Base-by-base conservation (phyloP, 208 protist genomes). In the Histomonas meleagridis region DNA sequence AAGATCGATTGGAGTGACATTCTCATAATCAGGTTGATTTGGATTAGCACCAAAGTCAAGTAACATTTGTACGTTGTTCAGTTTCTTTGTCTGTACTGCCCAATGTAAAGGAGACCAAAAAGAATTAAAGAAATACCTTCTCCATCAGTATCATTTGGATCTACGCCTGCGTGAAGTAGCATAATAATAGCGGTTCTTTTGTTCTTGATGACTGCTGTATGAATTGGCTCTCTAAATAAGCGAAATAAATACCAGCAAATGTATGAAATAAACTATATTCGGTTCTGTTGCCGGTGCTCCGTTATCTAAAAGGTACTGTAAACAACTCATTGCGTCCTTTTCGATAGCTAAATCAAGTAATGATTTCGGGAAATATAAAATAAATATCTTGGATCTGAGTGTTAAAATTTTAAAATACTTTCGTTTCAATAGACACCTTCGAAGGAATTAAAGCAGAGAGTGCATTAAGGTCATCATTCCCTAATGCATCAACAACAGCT, bases 91-190 rank as follows among this genome's bases (percentile, higher is more conserved):
- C 40, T 79, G 70, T 21, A 79, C 70, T 48, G 70, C 70, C 70
- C 70, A 79, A 79, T 79, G 70, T n/a, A 79, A 23, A 51, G 70
- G 40, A 28, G 70, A 49, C n/a, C 16, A 79, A n/a, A n/a, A n/a
- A n/a, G n/a, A n/a, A n/a, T n/a, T n/a, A n/a, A n/a, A n/a, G n/a
- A n/a, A n/a, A n/a, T n/a, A n/a, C 70, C 70, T n/a, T 79, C 70
- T 10, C 32, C 32, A 79, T 79, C 70, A n/a, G 46, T 32, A 46
- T 49, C 49, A 49, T 79, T 79, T n/a, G 40, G 32, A 79, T 79
- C 40, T 48, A 18, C 10, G n/a, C 28, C 10, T 10, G 46, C 0
- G 49, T 79, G 40, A 46, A 49, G 28, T 49, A 79, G 65, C 32
- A 72, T 43, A 72, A 72, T 72, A 43, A 72, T 43, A 40, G 32